Conservation (phyloP, 164 flowering plant genomes). For the Pachysandra terminalis region DNA sequence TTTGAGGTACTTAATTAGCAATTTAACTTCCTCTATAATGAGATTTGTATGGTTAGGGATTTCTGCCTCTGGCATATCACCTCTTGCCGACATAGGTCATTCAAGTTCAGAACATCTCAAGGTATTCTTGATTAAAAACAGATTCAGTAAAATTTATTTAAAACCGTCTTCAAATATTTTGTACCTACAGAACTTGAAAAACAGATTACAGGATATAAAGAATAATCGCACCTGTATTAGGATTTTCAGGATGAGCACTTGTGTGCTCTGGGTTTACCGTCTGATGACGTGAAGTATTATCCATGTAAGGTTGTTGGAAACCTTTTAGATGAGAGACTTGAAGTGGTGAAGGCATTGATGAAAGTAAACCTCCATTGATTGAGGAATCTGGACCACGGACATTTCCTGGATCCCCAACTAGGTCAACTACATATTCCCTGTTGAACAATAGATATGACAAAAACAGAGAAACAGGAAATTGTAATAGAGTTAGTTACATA, state of each 20-base stretch:
- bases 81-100: not conserved
- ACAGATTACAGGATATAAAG: conserved; percentile 6
- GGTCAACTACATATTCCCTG: conserved; percentile 97
- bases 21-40: not conserved
- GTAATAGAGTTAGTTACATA: not conserved
- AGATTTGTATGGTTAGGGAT: not conserved
- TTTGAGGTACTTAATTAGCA: not conserved
- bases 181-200: not conserved
- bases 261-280: conserved; percentile 22
- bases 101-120: not conserved
- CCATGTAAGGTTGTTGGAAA: conserved; percentile 39
- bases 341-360: conserved; percentile 73
- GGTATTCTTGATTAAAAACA: not conserved
- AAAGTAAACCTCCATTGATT: conserved; percentile 54
- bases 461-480: not conserved
- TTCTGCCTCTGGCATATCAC: not conserved
- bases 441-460: conserved; percentile 10
- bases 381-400: conserved; percentile 84
- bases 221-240: conserved; percentile 39
- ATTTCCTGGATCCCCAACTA: conserved; percentile 90
- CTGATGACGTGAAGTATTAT: conserved; percentile 28
- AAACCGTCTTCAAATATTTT: not conserved
- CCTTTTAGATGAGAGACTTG: conserved; percentile 57
- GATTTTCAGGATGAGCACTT: conserved; percentile 26
- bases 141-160: not conserved